Conservation (phyloP, 371 early-diverging fungal genomes). For the Rhizopus delemar region DNA sequence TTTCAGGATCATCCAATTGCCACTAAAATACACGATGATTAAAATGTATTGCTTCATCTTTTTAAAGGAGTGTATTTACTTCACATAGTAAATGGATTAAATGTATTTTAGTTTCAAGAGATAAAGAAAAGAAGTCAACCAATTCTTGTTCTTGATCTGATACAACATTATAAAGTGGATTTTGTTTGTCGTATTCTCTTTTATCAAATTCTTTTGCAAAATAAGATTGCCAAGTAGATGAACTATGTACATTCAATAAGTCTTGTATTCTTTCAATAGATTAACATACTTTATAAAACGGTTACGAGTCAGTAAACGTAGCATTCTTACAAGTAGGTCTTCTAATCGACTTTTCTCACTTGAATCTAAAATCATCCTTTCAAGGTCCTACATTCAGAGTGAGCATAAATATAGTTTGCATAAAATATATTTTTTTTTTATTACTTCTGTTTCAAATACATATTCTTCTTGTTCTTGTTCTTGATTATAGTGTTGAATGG, state of each 20-base stretch:
- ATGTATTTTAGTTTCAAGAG: constrained; percentile 47
- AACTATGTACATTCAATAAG: constrained; percentile 29
- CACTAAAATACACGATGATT: constrained; percentile 40
- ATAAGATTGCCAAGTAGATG: constrained; percentile 60
- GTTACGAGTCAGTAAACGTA: constrained; percentile 40
- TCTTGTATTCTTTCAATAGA: neutral
- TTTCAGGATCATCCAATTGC: constrained; percentile 71
- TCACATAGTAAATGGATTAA: constrained; percentile 52
- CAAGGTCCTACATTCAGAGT: constrained; percentile 47
- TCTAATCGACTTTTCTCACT: constrained; percentile 35
- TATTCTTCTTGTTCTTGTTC: constrained; percentile 9
- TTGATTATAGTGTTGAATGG: neutral
- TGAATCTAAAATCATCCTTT: constrained; percentile 41
- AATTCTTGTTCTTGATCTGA: constrained; percentile 9
- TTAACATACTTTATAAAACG: constrained; percentile 43
- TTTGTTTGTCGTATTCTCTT: constrained; percentile 32
- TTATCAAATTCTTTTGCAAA: constrained; percentile 57
- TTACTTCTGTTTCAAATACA: constrained; percentile 33
- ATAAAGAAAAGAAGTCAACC: constrained; percentile 42
- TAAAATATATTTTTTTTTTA: neutral
- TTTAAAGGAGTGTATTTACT: constrained; percentile 21
- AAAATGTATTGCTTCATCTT: constrained; percentile 13
- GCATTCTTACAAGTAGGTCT: constrained; percentile 45
- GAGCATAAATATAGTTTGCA: neutral
- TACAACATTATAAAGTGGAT: constrained; percentile 26